Base-by-base conservation (phyloP, 192 early-diverging fungal genomes). In the Mortierella claussenii region DNA sequence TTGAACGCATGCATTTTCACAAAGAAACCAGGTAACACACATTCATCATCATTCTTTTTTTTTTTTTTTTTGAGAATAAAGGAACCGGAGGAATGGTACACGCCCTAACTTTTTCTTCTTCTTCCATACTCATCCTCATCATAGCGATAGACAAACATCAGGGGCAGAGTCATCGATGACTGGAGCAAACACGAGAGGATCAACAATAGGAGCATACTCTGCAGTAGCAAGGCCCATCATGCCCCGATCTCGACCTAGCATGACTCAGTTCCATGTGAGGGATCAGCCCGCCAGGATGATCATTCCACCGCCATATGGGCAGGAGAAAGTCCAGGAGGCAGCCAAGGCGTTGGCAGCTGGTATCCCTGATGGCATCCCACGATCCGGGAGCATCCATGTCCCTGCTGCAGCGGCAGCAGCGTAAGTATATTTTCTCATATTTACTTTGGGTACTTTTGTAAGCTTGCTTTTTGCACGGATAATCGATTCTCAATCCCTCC, bases 261-360 rank as follows among this genome's bases (percentile, higher is more conserved):
- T 71, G 53, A 44, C 54, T 11, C 69, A 71, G 60, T 57, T 64
- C 37, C 55, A 37, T 18, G 48, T 57, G 42, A 42, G 51, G 24
- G 67, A 69, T 13, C 67, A 60, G 18, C 69, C 69, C 10, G 21
- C 46, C 34, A 71, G 55, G 46, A 71, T 71, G 69, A 71, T 71
- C 46, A 64, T 71, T 50, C 69, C 69, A 3, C 69, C 69, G 5
- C 69, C 60, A 6, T 71, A 71, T 49, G 69, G 69, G 21, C 53
- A 63, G 45, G 54, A 71, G 9, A 32, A 20, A 18, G 69, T 63
- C 27, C 60, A 71, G 18, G 69, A 55, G 28, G 69, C 69, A 2
- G 69, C 69, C 34, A 50, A 50, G 36, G 69, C 69, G 23, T 28
- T 71, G 3, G 69, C 69, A 31, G 69, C 60, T 20, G 69, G 69